Evolutionary conservation across 495 filamentous ascomycete species (phyloP).

Genomic region (Penicillium robsamsonii): DNA sequence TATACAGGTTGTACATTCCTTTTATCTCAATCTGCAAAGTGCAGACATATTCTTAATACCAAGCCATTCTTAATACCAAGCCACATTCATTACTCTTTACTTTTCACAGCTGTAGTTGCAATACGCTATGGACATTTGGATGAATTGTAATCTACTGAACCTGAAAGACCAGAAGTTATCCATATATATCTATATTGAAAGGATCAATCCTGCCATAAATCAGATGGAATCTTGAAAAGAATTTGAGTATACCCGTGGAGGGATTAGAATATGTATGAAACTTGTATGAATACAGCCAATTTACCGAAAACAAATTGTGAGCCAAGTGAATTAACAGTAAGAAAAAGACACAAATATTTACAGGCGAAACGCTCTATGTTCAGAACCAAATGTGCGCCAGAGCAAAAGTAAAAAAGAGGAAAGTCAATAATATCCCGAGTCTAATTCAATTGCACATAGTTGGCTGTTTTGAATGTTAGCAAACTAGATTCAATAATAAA

Average conservation of each 20-base stretch:
- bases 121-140: neutral
- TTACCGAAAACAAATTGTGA: neutral
- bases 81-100: neutral
- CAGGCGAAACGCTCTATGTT: conserved; percentile 34
- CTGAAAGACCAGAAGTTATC: neutral
- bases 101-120: neutral
- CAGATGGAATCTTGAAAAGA: neutral
- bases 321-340: conserved; percentile 4
- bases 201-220: neutral
- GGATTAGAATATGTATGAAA: neutral
- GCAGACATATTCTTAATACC: no score
- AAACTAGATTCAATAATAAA: neutral
- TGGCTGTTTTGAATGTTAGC: conserved; percentile 30
- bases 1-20: neutral
- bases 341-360: conserved; percentile 27
- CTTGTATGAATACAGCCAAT: neutral
- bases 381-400: conserved; percentile 24
- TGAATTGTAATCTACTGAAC: neutral
- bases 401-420: conserved; percentile 6
- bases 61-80: neutral
- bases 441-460: conserved; percentile 49
- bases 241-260: neutral
- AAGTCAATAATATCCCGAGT: conserved; percentile 3
- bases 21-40: neutral
- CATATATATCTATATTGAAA: neutral